Base-by-base conservation (phyloP, 805 yeast genomes). In the Kluyveromyces aestuarii region DNA sequence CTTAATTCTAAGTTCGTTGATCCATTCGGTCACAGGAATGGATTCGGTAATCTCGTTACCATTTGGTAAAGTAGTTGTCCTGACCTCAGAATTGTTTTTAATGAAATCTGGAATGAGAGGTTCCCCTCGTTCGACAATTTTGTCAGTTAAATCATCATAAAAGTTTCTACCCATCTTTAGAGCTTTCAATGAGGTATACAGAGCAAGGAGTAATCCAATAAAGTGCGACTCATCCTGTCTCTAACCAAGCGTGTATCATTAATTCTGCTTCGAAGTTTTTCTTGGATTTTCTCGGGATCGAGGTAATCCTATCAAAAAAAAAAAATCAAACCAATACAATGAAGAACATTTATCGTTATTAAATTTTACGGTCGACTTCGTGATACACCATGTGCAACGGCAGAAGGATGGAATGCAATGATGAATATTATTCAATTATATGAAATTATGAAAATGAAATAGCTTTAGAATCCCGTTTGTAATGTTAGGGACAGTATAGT, bases 11-110 rank as follows among this genome's bases (percentile, higher is more conserved):
- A 42, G n/a, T 2, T 38, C 39, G 36, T 46, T 14, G 8, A 56
- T 45, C 52, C 50, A 49, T 19, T 40, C 40, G 9, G 51, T 50
- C 2, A 53, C 46, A n/a, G 51, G 43, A 37, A 33, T 25, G 17
- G 50, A 46, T 21, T 55, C 52, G 27, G 41, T 48, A n/a, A 56
- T 48, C n/a, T 51, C 44, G 36, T 56, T 55, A 18, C 60, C 60
- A 10, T 51, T 50, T 8, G 53, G 38, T 13, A 56, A 38, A 1
- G 54, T 48, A 6, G 41, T 49, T 1, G 51, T 45, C 14, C 41
- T 35, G 13, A 50, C 37, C n/a, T 37, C 46, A 42, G 44, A 13
- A 18, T 45, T 33, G 9, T 40, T 41, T 25, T 37, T 27, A 49
- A 52, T 27, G 47, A 45, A 19, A 21, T 45, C 44, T 27, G 49